Base-by-base conservation (phyloP, 495 filamentous ascomycete genomes). In the Delitschia confertaspora region DNA sequence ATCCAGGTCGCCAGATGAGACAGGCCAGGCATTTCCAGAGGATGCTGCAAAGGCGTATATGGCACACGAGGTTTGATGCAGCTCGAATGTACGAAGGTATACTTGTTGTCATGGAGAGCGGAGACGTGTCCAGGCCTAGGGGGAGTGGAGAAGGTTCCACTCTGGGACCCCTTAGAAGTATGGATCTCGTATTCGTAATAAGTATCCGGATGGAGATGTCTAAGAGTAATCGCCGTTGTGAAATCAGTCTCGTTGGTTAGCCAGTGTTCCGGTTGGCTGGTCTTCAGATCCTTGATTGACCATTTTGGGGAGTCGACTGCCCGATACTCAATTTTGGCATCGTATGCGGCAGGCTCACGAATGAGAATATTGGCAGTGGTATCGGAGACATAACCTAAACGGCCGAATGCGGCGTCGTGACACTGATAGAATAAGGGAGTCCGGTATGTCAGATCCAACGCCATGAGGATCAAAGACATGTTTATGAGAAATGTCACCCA, bases 41-140 rank as follows among this genome's bases (percentile, higher is more conserved):
- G 81, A 60, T 96, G 88, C 17, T 80, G 71, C 8, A 87, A 63
- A 0, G 85, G 78, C 40, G 72, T 82, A 63, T 98, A 98, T 0
- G 91, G 91, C 42, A 96, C 84, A 19, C 83, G 78, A 4, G 83
- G 76, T 58, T 94, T 88, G 57, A 98, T 79, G 62, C 91, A 98
- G 45, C 83, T 91, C 3, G 83, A 85, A 3, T 88, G 87, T 3
- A 96, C 61, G 60, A 98, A 98, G 4, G 83, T 89, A 41, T 94
- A 87, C 27, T 71, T 71, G 4, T 71, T 72, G 32, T 38, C 55
- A n/a, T 72, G 69, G 0, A 70, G 57, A 10, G 8, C 2, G 9
- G 63, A 64, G 1, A 75, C 72, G 4, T 69, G 56, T 1, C 86
- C 86, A 3, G 55, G 62, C 4, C 72, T 68, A 20, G 89, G 83